These are phyloP conservation scores for Talaromyces verruculosus DNA, from an alignment of 2,329 filamentous ascomycete genomes.

Conservation along the genomic window DNA sequence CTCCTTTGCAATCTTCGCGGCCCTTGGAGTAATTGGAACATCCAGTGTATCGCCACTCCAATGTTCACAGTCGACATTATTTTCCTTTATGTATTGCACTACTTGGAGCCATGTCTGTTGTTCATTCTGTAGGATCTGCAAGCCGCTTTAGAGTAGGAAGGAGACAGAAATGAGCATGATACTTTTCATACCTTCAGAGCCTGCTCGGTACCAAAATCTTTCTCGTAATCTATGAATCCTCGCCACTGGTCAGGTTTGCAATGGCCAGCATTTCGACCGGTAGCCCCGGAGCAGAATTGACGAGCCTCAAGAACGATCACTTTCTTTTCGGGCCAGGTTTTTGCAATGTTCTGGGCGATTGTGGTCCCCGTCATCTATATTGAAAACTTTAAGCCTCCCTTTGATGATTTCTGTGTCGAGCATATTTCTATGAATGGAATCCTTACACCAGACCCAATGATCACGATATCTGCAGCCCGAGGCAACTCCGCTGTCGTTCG, in stretches of 20 bases:
- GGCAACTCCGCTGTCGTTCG: conserved; percentile 1
- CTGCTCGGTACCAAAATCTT: conserved; percentile 3
- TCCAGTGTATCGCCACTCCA: conserved; percentile 9
- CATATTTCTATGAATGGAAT: neutral
- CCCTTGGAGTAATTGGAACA: neutral
- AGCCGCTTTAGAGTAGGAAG: neutral
- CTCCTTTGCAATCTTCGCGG: neutral
- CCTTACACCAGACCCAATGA: conserved; percentile 6
- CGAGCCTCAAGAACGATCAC: conserved; percentile 3
- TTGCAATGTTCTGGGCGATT: neutral
- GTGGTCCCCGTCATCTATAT: neutral
- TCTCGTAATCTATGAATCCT: neutral
- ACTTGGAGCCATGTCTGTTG: conserved; percentile 3
- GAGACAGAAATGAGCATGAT: neutral
- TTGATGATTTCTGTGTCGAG: neutral
- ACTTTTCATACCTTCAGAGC: neutral
- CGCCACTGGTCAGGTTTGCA: conserved; percentile 14
- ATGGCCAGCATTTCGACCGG: conserved; percentile 10
- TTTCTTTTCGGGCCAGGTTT: conserved; percentile 10
- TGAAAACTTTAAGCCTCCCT: neutral
- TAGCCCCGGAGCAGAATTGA: conserved; percentile 7
- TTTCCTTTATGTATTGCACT: conserved; percentile 1
- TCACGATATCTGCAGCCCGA: neutral
- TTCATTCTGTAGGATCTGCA: conserved; percentile 7
- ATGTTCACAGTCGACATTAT: conserved; percentile 11